phyloP scores from a whole-genome alignment of 352 stramenopile genomes.

The Globisporangium nunn region DNA sequence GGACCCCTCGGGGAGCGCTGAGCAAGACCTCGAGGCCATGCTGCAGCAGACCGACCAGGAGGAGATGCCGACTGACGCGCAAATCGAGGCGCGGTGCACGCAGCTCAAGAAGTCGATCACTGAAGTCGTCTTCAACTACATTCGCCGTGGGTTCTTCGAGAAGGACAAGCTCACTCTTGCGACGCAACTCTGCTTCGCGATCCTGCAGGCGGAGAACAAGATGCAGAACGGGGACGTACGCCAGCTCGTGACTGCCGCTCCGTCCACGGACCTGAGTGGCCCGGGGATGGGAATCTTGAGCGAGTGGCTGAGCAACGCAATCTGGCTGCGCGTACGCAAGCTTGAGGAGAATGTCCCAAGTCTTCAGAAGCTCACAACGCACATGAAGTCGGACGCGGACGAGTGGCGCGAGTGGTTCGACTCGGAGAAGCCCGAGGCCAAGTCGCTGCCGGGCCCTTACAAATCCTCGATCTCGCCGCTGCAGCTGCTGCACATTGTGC shows the following conservation, averaged over 20 bases:
- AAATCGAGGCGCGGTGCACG: constrained; percentile 47
- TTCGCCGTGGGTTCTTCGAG: constrained; percentile 91
- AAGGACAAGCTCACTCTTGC: constrained; percentile 90
- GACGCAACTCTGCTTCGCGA: constrained; percentile 89
- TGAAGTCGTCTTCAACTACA: constrained; percentile 92
- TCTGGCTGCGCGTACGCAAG: constrained; percentile 89
- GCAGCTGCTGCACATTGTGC: constrained; percentile 71
- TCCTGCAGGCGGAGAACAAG: constrained; percentile 74
- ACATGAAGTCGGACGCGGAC: constrained; percentile 93
- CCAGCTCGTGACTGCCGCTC: constrained; percentile 68
- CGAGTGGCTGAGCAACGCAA: constrained; percentile 87
- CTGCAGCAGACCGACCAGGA: constrained; percentile 64
- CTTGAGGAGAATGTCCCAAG: constrained; percentile 79
- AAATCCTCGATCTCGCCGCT: constrained; percentile 32
- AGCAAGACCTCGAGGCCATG: constrained; percentile 57
- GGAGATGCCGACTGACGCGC: constrained; percentile 36
- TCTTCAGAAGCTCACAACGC: constrained; percentile 90
- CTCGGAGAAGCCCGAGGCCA: constrained; percentile 84
- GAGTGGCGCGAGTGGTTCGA: constrained; percentile 96
- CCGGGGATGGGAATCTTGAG: constrained; percentile 85
- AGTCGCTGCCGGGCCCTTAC: constrained; percentile 87
- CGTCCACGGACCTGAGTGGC: constrained; percentile 26
- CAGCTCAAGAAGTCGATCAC: constrained; percentile 67
- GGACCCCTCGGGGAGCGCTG: constrained; percentile 21
- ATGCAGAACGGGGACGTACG: constrained; percentile 47